Percentiles rank a stretch among this genome's conserved stretches.
Evolutionary conservation across 192 early-diverging fungal genomes (phyloP).

Genomic region (Linnemannia schmuckeri): DNA sequence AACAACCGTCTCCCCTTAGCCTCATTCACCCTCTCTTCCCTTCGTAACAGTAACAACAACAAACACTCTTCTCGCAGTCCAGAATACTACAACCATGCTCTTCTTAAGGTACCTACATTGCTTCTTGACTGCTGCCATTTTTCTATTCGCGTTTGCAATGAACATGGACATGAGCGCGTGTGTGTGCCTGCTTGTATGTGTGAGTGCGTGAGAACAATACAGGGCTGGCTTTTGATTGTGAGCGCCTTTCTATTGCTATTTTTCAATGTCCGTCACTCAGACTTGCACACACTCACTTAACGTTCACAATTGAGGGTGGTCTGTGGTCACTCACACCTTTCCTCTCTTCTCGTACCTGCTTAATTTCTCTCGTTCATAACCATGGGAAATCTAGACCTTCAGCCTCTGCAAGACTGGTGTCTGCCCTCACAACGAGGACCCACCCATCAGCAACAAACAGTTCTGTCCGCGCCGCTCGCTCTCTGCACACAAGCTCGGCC

Average conservation of each 20-base stretch:
- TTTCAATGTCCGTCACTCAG: conserved; percentile 3
- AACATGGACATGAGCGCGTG: background rate
- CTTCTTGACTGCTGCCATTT: background rate
- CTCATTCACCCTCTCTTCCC: background rate
- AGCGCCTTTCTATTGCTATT: background rate
- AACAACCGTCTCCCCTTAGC: background rate
- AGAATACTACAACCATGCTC: background rate
- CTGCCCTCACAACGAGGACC: background rate
- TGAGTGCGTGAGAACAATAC: background rate
- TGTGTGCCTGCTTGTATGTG: background rate
- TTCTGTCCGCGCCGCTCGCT: background rate
- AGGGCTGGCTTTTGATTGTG: background rate
- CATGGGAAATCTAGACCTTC: conserved; percentile 20
- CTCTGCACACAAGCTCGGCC: background rate
- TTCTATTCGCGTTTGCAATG: background rate
- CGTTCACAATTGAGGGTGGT: background rate
- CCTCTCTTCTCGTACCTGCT: background rate
- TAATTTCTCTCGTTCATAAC: background rate
- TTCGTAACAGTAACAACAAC: background rate
- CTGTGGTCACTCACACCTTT: background rate
- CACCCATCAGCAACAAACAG: background rate
- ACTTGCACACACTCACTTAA: background rate
- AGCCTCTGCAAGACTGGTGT: conserved; percentile 30
- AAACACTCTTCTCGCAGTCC: background rate
- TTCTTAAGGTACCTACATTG: background rate